Evolutionary conservation across 2,329 filamentous ascomycete species (phyloP), one percentile per base, ranked within the genome.

Genomic region (Colletotrichum lupini): DNA sequence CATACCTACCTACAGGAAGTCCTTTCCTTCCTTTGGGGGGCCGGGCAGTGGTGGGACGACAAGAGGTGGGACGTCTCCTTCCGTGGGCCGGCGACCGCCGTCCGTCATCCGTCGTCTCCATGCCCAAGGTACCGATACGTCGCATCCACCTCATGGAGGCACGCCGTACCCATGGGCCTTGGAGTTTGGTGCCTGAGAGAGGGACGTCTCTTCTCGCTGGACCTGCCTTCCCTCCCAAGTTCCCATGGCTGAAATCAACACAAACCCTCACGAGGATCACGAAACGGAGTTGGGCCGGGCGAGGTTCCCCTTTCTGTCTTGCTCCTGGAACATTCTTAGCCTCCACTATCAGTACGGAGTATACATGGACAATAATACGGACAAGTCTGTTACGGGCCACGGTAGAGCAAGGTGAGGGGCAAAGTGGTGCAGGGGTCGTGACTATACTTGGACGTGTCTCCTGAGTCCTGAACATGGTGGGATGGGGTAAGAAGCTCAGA

Each of bases 41-140:
- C 28, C 57, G 24, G 58, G n/a, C 57, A 55, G 55, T 61, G 49
- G 68, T 71, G 68, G 68, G 68, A 72, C 64, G 68, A 68, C 68
- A 35, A 72, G 64, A 49, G 16, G 42, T 49, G 8, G 42, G 42
- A 62, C 57, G 49, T 57, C 68, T 67, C 64, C 49, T 67, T 70
- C 68, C 68, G 55, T 60, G 62, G 26, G 19, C 42, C 19, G 42
- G 37, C 37, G 62, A 22, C 67, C 52, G 67, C 63, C 60, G 57
- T 30, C 53, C 35, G 60, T 49, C 67, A 64, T 64, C 52, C 67
- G 37, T 35, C 60, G 60, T 69, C 52, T 32, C 55, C 61, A 49
- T 68, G 58, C 63, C 14, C 37, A 32, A 24, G 61, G 52, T 49
- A 42, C 55, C 53, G 61, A 52, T 53, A 53, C 46, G 19, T 49